Base-by-base conservation (phyloP, 2,329 filamentous ascomycete genomes). In the Fusarium tjaetaba region DNA sequence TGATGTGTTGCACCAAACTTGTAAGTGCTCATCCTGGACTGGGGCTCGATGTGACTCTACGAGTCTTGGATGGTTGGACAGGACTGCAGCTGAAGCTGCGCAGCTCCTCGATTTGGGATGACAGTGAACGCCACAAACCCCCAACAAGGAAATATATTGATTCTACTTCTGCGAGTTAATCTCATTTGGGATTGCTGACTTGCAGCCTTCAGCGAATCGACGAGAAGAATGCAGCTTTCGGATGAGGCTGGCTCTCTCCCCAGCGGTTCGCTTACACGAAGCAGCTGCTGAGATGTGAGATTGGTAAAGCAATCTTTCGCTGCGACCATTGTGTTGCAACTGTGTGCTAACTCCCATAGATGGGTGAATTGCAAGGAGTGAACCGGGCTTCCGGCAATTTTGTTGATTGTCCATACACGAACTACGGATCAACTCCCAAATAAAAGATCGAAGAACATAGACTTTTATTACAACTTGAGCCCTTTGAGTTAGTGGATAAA, bases 181-280 rank as follows among this genome's bases (percentile, higher is more conserved):
- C 74, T 78, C 61, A 34, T 78, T 76, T 70, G 48, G 67, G 74
- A 71, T 59, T 58, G 52, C 55, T 62, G 43, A 48, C 42, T 42
- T 57, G 70, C 65, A 32, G 51, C 38, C 30, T 52, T 52, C 53
- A 60, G 58, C 70, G 64, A 76, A 77, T 77, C 46, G 45, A 70
- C 55, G 38, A 46, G 26, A 41, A 58, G 42, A 66, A 62, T 55
- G 38, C 53, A 60, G 39, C 42, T 58, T 75, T 73, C 32, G 65
- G 52, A 71, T 53, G 58, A 75, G 72, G 61, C 38, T 55, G 56
- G 45, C 49, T 49, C 68, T 58, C 22, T 55, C 59, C 51, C 51
- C 42, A 61, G 62, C 30, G 56, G 68, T 60, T 71, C 60, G 58
- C 56, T 64, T 58, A 53, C 63, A 60, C 26, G 24, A 52, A 32